Base-by-base conservation (phyloP, 108 stramenopile species). In the Cylindrotheca closterium region DNA sequence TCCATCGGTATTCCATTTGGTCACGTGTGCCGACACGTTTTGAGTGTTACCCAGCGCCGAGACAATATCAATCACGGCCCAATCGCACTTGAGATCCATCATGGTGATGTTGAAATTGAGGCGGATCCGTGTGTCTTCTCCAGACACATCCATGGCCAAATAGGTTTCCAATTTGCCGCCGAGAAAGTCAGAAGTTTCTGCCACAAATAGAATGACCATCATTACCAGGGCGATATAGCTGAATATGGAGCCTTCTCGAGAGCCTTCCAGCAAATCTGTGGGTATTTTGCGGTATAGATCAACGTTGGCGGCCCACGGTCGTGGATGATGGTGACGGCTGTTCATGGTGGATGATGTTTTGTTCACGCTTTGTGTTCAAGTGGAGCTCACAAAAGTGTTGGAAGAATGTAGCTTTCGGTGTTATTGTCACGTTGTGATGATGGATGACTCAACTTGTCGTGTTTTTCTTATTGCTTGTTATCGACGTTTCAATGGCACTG, bases 51-150 rank as follows among this genome's bases (percentile, higher is more conserved):
- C 98, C 65, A 94, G 52, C 0, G 76, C 79, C 57, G 61, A 75
- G 50, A 57, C 80, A 19, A 85, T 87, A 65, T 93, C 96, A 58
- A 96, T 77, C 12, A 89, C 85, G 45, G 90, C 88, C 63, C 68
- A 96, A 0, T 96, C 96, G 55, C 96, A 96, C 47, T 78, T 79
- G 8, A 96, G 63, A 74, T 92, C 92, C 79, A 92, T 78, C 91
- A 92, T 89, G 60, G 96, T 94, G 15, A 96, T 87, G 55, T 96
- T 93, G 79, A 96, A 96, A 67, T 96, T 96, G 49, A 96, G 74
- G 3, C 92, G 79, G 37, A 96, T 51, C 17, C 66, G 59, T 0
- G 53, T 8, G 28, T 89, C 92, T 10, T 65, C 27, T 47, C 77
- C 86, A 48, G 61, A 63, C 34, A 34, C 54, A 65, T 96, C 96